phyloP scores from a whole-genome alignment of 2,329 filamentous ascomycete genomes.

The Fusarium sp. region DNA sequence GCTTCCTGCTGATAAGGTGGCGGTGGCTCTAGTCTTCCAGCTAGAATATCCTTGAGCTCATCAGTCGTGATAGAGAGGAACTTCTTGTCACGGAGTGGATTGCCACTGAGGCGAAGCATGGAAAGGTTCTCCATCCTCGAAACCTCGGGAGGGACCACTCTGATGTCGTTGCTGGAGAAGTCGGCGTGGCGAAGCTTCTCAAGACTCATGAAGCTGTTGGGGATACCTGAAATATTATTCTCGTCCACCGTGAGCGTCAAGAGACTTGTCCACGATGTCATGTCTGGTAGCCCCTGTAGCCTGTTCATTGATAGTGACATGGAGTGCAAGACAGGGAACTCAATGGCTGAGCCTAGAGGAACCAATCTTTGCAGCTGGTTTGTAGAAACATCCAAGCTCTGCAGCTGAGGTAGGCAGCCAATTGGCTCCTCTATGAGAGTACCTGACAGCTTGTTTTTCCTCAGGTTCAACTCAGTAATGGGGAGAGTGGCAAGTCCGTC shows the following conservation, averaged over 20 bases:
- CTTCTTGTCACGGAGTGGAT: slow-evolving; percentile 89
- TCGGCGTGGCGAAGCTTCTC: slow-evolving; percentile 80
- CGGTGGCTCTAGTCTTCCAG: slow-evolving; percentile 72
- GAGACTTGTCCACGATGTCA: slow-evolving; percentile 80
- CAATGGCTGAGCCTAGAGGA: slow-evolving; percentile 59
- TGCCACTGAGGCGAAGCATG: slow-evolving; percentile 84
- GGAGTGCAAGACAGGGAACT: slow-evolving; percentile 77
- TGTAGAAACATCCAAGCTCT: slow-evolving; percentile 80
- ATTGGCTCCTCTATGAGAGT: slow-evolving; percentile 75
- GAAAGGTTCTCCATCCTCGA: slow-evolving; percentile 82
- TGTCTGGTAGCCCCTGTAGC: slow-evolving; percentile 76
- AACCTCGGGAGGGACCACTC: slow-evolving; percentile 79
- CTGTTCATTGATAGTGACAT: slow-evolving; percentile 86
- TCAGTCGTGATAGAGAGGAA: slow-evolving; percentile 84
- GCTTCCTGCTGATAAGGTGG: slow-evolving; percentile 55
- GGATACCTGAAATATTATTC: slow-evolving; percentile 82
- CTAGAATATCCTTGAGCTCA: slow-evolving; percentile 81
- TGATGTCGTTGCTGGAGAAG: slow-evolving; percentile 87
- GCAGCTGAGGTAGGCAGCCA: slow-evolving; percentile 71
- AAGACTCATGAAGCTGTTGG: slow-evolving; percentile 78
- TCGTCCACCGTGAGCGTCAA: slow-evolving; percentile 82
- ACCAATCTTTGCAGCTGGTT: slow-evolving; percentile 76
- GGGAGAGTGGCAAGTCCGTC: slow-evolving; percentile 75
- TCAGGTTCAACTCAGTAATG: slow-evolving; percentile 77
- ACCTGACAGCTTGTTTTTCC: slow-evolving; percentile 83